Evolutionary conservation across 768 basidiomycete genomes (phyloP).

Genomic region (Agaricus subrufescens): DNA sequence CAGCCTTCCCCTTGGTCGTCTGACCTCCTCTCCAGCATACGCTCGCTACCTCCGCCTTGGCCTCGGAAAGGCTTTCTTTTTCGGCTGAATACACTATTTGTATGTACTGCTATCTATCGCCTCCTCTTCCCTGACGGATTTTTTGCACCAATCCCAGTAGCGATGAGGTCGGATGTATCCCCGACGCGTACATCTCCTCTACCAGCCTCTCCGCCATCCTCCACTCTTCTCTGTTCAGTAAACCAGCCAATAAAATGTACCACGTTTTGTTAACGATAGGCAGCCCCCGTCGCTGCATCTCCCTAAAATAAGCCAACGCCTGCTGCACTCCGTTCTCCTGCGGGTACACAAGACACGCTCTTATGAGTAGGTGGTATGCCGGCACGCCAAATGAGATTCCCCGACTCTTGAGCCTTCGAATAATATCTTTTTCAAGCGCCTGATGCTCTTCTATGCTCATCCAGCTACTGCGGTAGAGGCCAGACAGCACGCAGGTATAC

Average conservation of each 20-base stretch:
- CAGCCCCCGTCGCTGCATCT: constrained; percentile 50
- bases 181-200: constrained; percentile 48
- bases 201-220: constrained; percentile 54
- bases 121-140: constrained; percentile 34
- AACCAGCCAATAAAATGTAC: constrained; percentile 68
- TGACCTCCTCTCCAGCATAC: constrained; percentile 44
- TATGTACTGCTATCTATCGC: not conserved
- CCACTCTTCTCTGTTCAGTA: constrained; percentile 58
- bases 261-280: constrained; percentile 62
- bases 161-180: constrained; percentile 39
- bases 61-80: constrained; percentile 58
- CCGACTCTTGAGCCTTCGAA: constrained; percentile 52
- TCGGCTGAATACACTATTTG: constrained; percentile 22
- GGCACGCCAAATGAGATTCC: constrained; percentile 53
- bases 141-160: constrained; percentile 45
- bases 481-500: constrained; percentile 76
- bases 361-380: constrained; percentile 76
- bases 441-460: constrained; percentile 37
- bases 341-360: constrained; percentile 53
- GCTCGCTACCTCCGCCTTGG: constrained; percentile 68
- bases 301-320: constrained; percentile 55
- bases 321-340: constrained; percentile 44
- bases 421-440: constrained; percentile 44
- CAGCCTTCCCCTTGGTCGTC: constrained; percentile 1
- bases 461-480: constrained; percentile 60